Conservation (phyloP, 2,329 filamentous ascomycete species). For the Fusarium praegraminearum region DNA sequence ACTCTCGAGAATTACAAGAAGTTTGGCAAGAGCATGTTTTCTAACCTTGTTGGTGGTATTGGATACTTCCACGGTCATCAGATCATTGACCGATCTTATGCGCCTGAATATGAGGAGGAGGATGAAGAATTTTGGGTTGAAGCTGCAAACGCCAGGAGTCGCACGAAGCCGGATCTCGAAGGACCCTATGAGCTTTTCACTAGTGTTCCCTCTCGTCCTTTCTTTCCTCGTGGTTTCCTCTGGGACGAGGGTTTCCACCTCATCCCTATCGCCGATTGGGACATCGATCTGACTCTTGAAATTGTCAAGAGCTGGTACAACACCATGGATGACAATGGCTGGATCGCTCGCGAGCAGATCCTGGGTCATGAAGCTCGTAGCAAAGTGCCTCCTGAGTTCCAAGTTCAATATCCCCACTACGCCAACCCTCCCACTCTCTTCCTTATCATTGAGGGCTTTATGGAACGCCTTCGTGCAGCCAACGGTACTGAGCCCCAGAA, state of each 20-base stretch:
- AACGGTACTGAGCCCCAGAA: constrained; percentile 61
- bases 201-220: constrained; percentile 89
- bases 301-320: constrained; percentile 97
- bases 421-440: constrained; percentile 97
- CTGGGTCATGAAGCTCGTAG: constrained; percentile 90
- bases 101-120: constrained; percentile 94
- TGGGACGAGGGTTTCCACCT: constrained; percentile 99
- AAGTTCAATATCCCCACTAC: constrained; percentile 95
- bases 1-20: constrained; percentile 75
- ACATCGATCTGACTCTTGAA: constrained; percentile 86
- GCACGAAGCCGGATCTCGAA: constrained; percentile 76
- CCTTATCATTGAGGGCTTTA: constrained; percentile 85
- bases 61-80: constrained; percentile 95
- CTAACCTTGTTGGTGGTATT: constrained; percentile 92
- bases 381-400: constrained; percentile 94
- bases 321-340: constrained; percentile 95
- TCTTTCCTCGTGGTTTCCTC: constrained; percentile 95
- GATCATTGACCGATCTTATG: constrained; percentile 89
- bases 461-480: constrained; percentile 76
- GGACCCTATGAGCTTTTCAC: constrained; percentile 92
- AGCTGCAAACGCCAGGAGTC: constrained; percentile 80
- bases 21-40: constrained; percentile 92
- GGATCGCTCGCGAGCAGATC: constrained; percentile 97
- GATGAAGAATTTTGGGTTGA: constrained; percentile 97
- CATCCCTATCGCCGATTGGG: constrained; percentile 91